These are phyloP conservation scores for Backusella psychrophila DNA, from an alignment of 192 early-diverging fungal species.

Conservation along the genomic window DNA sequence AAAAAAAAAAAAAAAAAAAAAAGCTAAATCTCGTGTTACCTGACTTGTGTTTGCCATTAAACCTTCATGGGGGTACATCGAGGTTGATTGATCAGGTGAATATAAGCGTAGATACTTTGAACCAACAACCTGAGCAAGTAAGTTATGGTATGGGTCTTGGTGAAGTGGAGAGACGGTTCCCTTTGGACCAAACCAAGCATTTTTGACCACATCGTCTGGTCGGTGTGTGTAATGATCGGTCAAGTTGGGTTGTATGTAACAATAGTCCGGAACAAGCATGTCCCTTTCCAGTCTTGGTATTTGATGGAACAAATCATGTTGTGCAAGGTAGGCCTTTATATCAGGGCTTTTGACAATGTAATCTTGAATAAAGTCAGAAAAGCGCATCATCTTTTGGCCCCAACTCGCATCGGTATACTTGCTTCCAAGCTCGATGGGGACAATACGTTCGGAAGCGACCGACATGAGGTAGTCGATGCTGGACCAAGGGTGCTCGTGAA, in stretches of 20 bases:
- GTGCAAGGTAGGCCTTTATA: slow-evolving; percentile 72
- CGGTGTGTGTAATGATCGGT: slow-evolving; percentile 22
- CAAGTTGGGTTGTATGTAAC: slow-evolving; percentile 36
- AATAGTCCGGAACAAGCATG: slow-evolving; percentile 79
- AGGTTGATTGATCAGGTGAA: slow-evolving; percentile 53
- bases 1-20: not conserved
- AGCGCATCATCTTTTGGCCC: slow-evolving; percentile 69
- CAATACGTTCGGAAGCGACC: slow-evolving; percentile 65
- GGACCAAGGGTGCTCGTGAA: slow-evolving; percentile 55
- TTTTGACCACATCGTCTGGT: slow-evolving; percentile 46
- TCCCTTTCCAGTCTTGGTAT: slow-evolving; percentile 66
- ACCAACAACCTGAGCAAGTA: slow-evolving; percentile 85
- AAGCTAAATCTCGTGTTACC: slow-evolving; percentile 26
- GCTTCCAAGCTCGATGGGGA: slow-evolving; percentile 80
- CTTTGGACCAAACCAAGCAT: slow-evolving; percentile 83
- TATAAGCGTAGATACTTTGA: slow-evolving; percentile 77
- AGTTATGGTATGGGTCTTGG: slow-evolving; percentile 76
- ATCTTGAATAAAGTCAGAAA: slow-evolving; percentile 67
- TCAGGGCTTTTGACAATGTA: slow-evolving; percentile 24
- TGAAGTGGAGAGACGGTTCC: slow-evolving; percentile 86
- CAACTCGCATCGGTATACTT: slow-evolving; percentile 78
- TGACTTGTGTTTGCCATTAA: slow-evolving; percentile 75
- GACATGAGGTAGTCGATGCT: slow-evolving; percentile 56
- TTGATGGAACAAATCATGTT: slow-evolving; percentile 82
- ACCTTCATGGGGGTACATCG: slow-evolving; percentile 56